A percentile compares a stretch with the other conserved stretches of the same genome.
Conservation (phyloP, 1,139 yeast genomes). For the Saccharomyces pastorianus region DNA sequence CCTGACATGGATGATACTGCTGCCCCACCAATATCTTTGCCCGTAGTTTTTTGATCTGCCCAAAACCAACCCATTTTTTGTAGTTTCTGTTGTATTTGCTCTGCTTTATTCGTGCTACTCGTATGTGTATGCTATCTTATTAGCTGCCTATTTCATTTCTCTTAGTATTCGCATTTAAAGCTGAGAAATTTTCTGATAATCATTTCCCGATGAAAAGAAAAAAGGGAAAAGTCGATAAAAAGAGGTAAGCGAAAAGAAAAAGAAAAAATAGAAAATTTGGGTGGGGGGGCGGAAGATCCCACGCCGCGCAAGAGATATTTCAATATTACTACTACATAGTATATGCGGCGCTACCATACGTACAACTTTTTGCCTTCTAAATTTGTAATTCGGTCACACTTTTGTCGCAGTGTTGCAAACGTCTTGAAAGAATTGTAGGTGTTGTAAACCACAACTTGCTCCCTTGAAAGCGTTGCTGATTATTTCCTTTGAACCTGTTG, state of each 20-base stretch:
- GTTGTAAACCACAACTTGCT: neutral
- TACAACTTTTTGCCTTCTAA: neutral
- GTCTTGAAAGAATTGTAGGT: neutral
- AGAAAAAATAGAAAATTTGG: neutral
- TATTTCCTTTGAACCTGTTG: neutral
- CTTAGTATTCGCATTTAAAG: neutral
- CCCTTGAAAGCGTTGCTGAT: neutral
- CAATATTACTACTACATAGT: neutral
- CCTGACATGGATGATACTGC: slow-evolving; percentile 23
- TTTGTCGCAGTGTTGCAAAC: neutral
- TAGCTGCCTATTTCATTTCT: neutral
- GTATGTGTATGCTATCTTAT: neutral
- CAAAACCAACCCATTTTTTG: slow-evolving; percentile 74
- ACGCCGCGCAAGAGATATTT: neutral
- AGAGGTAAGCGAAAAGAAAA: neutral
- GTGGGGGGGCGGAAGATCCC: neutral
- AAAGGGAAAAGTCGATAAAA: neutral
- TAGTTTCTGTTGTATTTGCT: neutral
- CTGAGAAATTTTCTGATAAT: neutral
- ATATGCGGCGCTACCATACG: neutral
- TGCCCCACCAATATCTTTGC: slow-evolving; percentile 4
- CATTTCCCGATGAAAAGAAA: neutral
- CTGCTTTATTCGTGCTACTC: neutral
- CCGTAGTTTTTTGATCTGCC: slow-evolving; percentile 39
- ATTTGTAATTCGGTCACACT: neutral